Percentiles rank a stretch among this genome's conserved stretches.
These are phyloP conservation scores for Coniella lustricola DNA, from an alignment of 2,329 filamentous ascomycete genomes.

Conservation along the genomic window DNA sequence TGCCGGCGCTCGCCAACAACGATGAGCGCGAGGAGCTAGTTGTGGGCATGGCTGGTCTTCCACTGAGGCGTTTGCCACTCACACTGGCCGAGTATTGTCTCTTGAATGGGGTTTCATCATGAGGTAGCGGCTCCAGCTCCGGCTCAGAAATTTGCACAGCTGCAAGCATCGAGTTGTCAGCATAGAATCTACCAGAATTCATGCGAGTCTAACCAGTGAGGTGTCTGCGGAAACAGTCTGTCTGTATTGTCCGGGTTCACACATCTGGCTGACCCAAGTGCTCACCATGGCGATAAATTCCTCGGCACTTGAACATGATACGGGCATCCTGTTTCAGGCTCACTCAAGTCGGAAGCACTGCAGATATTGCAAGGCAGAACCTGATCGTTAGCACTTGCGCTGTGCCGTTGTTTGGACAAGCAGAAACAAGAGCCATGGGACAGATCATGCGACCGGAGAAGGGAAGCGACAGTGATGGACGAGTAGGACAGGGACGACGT, in stretches of 20 bases:
- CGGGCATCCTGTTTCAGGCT: background rate
- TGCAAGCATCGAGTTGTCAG: slow-evolving; percentile 20
- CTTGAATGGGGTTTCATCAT: slow-evolving; percentile 31
- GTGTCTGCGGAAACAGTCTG: background rate
- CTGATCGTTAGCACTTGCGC: background rate
- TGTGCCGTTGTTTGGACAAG: background rate
- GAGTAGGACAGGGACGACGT: background rate
- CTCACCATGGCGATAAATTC: background rate
- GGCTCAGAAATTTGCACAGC: slow-evolving; percentile 55
- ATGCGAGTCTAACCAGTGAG: background rate
- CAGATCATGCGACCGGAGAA: background rate
- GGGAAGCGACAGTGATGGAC: background rate
- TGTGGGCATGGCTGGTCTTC: slow-evolving; percentile 30
- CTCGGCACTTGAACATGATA: background rate
- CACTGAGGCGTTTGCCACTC: slow-evolving; percentile 36
- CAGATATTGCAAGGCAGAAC: background rate
- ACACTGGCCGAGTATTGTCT: slow-evolving; percentile 39
- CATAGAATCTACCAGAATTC: slow-evolving; percentile 8
- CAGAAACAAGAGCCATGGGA: background rate
- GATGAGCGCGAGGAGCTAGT: slow-evolving; percentile 39
- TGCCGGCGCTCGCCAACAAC: slow-evolving; percentile 29
- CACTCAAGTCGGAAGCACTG: slow-evolving; percentile 3
- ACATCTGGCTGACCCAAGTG: background rate
- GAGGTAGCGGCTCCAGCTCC: slow-evolving; percentile 36
- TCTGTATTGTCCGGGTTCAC: background rate